Conservation (phyloP, 495 filamentous ascomycete species). For the Lasiosphaeris hirsuta region DNA sequence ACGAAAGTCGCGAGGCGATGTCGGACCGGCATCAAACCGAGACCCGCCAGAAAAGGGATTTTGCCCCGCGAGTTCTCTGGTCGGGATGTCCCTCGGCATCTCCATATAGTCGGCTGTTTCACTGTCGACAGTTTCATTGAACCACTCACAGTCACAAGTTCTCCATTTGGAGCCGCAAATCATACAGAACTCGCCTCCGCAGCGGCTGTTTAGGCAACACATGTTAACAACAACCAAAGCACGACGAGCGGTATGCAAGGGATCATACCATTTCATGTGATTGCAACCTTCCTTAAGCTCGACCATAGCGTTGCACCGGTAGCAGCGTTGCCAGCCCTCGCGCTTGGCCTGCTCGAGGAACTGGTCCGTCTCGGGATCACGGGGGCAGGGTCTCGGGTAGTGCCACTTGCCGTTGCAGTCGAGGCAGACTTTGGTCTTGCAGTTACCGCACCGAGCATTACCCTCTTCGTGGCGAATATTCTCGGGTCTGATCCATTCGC, state of each 20-base stretch:
- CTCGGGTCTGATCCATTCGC: constrained; percentile 69
- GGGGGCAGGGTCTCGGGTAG: constrained; percentile 61
- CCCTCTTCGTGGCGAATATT: constrained; percentile 53
- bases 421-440: constrained; percentile 69
- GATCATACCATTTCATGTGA: constrained; percentile 76
- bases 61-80: constrained; percentile 4
- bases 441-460: constrained; percentile 59
- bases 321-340: constrained; percentile 74
- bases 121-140: constrained; percentile 58
- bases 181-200: constrained; percentile 80
- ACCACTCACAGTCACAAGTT: constrained; percentile 76
- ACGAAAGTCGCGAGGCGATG: constrained; percentile 30
- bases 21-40: constrained; percentile 15
- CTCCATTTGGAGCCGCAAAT: constrained; percentile 77
- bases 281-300: constrained; percentile 79
- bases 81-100: constrained; percentile 33
- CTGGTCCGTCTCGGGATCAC: constrained; percentile 62
- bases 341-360: constrained; percentile 66
- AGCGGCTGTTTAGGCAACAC: constrained; percentile 50
- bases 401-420: constrained; percentile 74
- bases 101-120: constrained; percentile 59
- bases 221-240: constrained; percentile 10
- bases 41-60: constrained; percentile 25
- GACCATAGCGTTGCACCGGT: constrained; percentile 69
- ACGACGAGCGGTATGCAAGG: constrained; percentile 11